Base-by-base conservation (phyloP, 2,329 filamentous ascomycete genomes). In the Hymenoscyphus repandus region DNA sequence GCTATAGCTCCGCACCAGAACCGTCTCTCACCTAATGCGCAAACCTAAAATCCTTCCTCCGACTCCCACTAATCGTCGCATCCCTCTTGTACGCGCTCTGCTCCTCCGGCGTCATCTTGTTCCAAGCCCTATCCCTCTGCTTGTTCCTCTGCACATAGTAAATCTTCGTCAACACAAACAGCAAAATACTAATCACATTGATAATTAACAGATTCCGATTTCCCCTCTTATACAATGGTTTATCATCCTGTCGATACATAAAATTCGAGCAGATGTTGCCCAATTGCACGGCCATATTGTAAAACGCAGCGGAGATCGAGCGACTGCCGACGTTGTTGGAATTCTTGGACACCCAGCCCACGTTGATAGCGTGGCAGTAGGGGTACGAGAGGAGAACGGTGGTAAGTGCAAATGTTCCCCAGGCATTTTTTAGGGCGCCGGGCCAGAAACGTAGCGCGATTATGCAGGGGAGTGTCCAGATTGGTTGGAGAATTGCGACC, bases 241-340 rank as follows among this genome's bases (percentile, higher is more conserved):
- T 71, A 53, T 79, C 76, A 20, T 75, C 67, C 2, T 72, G 62
- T 6, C 75, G 65, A 49, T 79, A 79, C 9, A 79, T 74, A 74
- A 75, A 27, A 66, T 67, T 15, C 56, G 68, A 20, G 70, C 56
- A 53, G 6, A 64, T 62, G 15, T 51, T 57, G 64, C 7, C 79
- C 76, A 13, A 78, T 75, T 64, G 60, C 1, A 62, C 58, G 2
- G 47, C 20, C 57, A 64, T 61, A 59, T 85, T 86, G 66, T 86
- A 86, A 10, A 81, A 65, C 0, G 79, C 82, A 1, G 80, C 76
- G 0, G 79, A 79, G 1, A 88, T 79, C 1, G 82, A 79, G 5
- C 83, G 71, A 2, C 79, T 79, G 7, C 82, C 73, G 10, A 86
- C 81, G 1, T 76, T 75, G 54, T 83, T 82, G 2, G 79, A 76